Evolutionary conservation across 2,329 filamentous ascomycete genomes (phyloP).

Genomic region (Cryoendolithus antarcticus): DNA sequence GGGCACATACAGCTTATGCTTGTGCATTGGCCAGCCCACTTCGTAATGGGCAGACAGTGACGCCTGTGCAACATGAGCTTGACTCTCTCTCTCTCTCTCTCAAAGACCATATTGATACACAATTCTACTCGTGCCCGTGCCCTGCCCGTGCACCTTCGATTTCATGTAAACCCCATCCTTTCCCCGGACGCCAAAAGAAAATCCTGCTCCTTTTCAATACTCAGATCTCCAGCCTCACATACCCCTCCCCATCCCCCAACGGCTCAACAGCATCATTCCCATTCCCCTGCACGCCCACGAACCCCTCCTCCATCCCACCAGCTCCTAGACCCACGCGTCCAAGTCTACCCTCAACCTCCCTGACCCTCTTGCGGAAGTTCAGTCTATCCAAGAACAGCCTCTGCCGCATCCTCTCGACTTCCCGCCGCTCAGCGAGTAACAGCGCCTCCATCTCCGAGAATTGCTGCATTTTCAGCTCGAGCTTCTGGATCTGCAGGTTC

Average conservation of each 20-base stretch:
- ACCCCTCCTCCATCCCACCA: slow-evolving; percentile 3
- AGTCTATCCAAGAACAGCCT: slow-evolving; percentile 88
- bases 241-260: slow-evolving; percentile 4
- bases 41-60: no score
- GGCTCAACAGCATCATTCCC: slow-evolving; percentile 1
- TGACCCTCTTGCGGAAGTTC: slow-evolving; percentile 75
- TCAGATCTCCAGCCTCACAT: slow-evolving; percentile 5
- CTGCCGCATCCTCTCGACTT: slow-evolving; percentile 82
- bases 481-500: slow-evolving; percentile 88
- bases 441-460: slow-evolving; percentile 94
- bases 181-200: no score
- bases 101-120: no score
- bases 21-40: no score
- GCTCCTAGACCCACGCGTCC: slow-evolving; percentile 3
- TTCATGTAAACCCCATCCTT: no score
- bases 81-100: no score
- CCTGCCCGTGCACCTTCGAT: no score
- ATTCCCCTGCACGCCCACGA: slow-evolving; percentile 4
- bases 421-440: slow-evolving; percentile 79
- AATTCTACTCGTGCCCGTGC: no score
- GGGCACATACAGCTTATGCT: no score
- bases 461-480: slow-evolving; percentile 89
- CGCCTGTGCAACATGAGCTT: no score
- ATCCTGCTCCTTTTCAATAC: not conserved
- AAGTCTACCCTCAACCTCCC: slow-evolving; percentile 58